These are phyloP conservation scores for Neurospora discreta DNA, from an alignment of 495 filamentous ascomycete genomes.

Conservation along the genomic window DNA sequence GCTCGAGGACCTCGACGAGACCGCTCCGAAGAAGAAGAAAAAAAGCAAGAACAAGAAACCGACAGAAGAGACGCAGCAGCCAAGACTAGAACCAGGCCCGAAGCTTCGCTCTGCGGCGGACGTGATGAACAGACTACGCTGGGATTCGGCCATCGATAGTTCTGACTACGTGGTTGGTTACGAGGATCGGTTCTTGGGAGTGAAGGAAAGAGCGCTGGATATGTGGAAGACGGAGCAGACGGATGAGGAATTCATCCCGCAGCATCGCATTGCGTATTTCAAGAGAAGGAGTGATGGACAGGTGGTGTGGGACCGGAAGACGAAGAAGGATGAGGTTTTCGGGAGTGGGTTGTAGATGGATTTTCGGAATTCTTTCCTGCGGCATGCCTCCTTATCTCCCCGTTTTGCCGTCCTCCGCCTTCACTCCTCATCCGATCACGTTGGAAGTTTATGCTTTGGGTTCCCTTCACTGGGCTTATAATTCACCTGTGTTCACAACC, in stretches of 20 bases:
- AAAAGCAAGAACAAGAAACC: conserved; percentile 11
- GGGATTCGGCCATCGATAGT: conserved; percentile 52
- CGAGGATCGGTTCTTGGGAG: conserved; percentile 59
- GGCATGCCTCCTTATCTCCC: too few relatives aligned
- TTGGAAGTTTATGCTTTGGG: too few relatives aligned
- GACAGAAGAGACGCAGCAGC: neutral
- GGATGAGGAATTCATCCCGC: conserved; percentile 77
- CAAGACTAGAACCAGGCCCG: conserved; percentile 6
- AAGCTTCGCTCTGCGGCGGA: conserved; percentile 42
- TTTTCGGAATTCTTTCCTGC: too few relatives aligned
- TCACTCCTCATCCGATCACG: too few relatives aligned
- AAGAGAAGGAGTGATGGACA: conserved; percentile 46
- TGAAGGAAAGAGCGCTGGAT: conserved; percentile 49
- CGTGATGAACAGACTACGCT: conserved; percentile 60
- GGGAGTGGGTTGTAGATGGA: conserved; percentile 19
- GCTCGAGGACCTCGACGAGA: conserved; percentile 18
- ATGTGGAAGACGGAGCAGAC: conserved; percentile 67
- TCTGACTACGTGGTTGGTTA: conserved; percentile 64
- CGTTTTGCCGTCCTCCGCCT: too few relatives aligned
- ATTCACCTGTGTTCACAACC: too few relatives aligned
- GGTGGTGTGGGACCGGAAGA: conserved; percentile 48
- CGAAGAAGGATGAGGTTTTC: conserved; percentile 33
- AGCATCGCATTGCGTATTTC: conserved; percentile 69
- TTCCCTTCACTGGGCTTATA: too few relatives aligned
- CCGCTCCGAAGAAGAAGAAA: conserved; percentile 6